A percentile compares a stretch with the other conserved stretches of the same genome.
phyloP scores from a whole-genome alignment of 305 asterid species.

The Fraxinus angustifolia region DNA sequence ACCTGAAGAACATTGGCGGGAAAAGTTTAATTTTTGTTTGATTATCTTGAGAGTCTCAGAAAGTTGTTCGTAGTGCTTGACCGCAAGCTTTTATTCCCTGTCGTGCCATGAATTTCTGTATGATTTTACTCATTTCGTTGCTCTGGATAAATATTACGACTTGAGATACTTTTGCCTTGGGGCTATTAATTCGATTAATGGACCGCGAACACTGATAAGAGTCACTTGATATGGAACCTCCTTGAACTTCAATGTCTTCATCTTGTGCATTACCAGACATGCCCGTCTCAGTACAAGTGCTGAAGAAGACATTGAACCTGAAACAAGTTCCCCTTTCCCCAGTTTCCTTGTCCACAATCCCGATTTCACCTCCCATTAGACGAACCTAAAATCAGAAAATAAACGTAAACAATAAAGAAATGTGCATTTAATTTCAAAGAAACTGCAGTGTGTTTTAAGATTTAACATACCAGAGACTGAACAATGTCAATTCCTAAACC shows the following conservation, averaged over 20 bases:
- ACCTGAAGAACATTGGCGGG: conserved; percentile 23
- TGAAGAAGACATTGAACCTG: conserved; percentile 36
- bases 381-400: conserved; percentile 34
- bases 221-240: neutral
- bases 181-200: conserved; percentile 16
- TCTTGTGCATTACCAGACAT: neutral
- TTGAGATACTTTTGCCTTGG: conserved; percentile 34
- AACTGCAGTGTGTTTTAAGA: neutral
- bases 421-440: neutral
- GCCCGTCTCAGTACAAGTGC: neutral
- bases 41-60: conserved; percentile 28
- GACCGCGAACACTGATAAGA: conserved; percentile 23
- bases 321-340: conserved; percentile 51
- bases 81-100: conserved; percentile 49
- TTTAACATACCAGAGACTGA: conserved; percentile 50
- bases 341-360: conserved; percentile 24
- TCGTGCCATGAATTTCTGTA: conserved; percentile 45
- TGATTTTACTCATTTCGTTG: conserved; percentile 25
- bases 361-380: conserved; percentile 57
- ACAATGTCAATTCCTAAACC: conserved; percentile 61
- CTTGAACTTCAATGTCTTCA: conserved; percentile 15
- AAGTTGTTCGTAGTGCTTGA: conserved; percentile 38
- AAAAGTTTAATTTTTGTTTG: conserved; percentile 27
- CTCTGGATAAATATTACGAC: conserved; percentile 40
- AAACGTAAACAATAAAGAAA: conserved; percentile 9